phyloP scores from a whole-genome alignment of 2,329 filamentous ascomycete genomes.

The Fonsecaea pugnacius region DNA sequence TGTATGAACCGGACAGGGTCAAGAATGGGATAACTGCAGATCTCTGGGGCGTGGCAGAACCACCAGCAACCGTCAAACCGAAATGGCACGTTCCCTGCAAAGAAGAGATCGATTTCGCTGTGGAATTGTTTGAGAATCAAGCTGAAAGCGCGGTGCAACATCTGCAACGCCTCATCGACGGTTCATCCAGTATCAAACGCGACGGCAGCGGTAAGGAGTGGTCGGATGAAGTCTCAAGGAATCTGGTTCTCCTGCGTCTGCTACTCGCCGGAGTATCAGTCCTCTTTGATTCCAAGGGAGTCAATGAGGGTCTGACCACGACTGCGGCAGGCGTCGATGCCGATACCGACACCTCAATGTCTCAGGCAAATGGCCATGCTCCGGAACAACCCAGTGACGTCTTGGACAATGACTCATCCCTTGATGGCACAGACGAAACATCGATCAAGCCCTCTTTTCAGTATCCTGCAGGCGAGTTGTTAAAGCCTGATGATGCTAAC shows the following conservation, averaged over 20 bases:
- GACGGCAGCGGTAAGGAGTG: constrained; percentile 98
- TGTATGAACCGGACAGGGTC: constrained; percentile 80
- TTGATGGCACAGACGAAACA: constrained; percentile 63
- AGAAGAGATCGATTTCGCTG: constrained; percentile 83
- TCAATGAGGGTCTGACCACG: constrained; percentile 59
- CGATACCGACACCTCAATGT: constrained; percentile 49
- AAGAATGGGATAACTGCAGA: constrained; percentile 71
- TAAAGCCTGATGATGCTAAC: constrained; percentile 65
- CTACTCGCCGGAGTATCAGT: constrained; percentile 87
- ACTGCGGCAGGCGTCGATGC: constrained; percentile 46
- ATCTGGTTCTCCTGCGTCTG: constrained; percentile 84
- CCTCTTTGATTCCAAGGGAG: constrained; percentile 80
- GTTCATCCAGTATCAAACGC: constrained; percentile 79
- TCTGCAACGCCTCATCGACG: constrained; percentile 77
- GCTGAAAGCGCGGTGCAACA: constrained; percentile 75
- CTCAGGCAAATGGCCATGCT: constrained; percentile 46
- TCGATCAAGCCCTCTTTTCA: constrained; percentile 79
- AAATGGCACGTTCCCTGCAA: constrained; percentile 86
- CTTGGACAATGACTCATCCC: constrained; percentile 54
- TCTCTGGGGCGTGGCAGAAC: constrained; percentile 82
- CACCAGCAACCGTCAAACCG: constrained; percentile 73
- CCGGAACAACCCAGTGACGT: constrained; percentile 38
- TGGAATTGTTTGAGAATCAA: constrained; percentile 85
- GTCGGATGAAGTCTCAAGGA: constrained; percentile 93
- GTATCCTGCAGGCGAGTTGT: constrained; percentile 84